These are phyloP conservation scores for Yamadazyma atlantica DNA, from an alignment of 1,139 yeast species.

Conservation along the genomic window DNA sequence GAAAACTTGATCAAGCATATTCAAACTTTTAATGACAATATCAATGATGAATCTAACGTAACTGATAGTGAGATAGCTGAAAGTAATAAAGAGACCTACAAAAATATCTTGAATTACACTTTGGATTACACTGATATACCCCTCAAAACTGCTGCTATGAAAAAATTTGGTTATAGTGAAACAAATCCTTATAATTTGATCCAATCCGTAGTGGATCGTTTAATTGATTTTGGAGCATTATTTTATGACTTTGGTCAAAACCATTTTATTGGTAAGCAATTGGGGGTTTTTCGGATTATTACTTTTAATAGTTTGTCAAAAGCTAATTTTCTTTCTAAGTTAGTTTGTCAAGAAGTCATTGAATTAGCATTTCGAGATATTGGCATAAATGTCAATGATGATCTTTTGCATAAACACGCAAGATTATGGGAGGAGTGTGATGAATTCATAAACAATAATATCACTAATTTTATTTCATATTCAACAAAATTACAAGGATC, in stretches of 20 bases:
- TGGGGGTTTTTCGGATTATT: conserved; percentile 65
- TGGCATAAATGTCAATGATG: conserved; percentile 35
- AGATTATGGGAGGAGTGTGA: conserved; percentile 64
- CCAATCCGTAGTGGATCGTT: conserved; percentile 42
- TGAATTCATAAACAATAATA: conserved; percentile 43
- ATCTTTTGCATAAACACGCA: conserved; percentile 52
- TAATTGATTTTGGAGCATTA: conserved; percentile 63
- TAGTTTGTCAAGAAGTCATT: conserved; percentile 61
- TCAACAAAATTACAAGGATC: conserved; percentile 32
- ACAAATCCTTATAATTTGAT: conserved; percentile 40
- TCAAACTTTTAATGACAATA: conserved; percentile 24
- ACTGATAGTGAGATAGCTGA: conserved; percentile 4
- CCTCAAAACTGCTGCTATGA: conserved; percentile 31
- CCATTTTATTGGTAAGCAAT: conserved; percentile 60
- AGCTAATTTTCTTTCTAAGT: conserved; percentile 57
- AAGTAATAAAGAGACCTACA: conserved; percentile 8
- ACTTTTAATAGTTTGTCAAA: conserved; percentile 67
- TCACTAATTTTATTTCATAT: conserved; percentile 36
- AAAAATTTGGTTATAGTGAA: conserved; percentile 37
- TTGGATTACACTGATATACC: conserved; percentile 34
- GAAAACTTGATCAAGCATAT: conserved; percentile 33
- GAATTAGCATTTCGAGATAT: conserved; percentile 58
- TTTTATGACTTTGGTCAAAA: conserved; percentile 52
- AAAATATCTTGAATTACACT: conserved; percentile 14
- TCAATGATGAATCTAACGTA: conserved; percentile 4